Evolutionary conservation across 495 filamentous ascomycete species (phyloP).

Genomic region (Penicillium daleae): DNA sequence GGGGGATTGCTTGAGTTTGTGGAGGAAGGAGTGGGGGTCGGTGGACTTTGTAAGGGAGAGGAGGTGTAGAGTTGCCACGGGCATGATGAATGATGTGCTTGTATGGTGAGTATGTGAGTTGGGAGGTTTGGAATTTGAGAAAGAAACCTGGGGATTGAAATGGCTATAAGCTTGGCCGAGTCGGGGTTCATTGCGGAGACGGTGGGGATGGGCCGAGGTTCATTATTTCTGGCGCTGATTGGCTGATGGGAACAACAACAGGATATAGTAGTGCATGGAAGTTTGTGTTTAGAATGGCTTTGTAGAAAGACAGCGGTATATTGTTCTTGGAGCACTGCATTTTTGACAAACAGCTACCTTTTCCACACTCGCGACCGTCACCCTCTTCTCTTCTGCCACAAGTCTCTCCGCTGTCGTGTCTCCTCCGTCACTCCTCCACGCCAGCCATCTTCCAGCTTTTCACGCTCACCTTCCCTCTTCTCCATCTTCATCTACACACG

Average conservation of each 20-base stretch:
- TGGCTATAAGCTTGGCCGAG: constrained; percentile 6
- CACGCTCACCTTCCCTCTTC: not conserved
- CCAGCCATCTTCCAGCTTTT: not conserved
- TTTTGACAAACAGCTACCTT: not conserved
- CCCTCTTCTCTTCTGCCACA: not conserved
- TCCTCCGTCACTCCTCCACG: not conserved
- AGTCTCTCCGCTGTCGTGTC: no score
- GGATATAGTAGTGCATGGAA: not conserved
- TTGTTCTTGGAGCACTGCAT: not conserved
- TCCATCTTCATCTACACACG: not conserved
- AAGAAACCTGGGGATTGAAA: not conserved
- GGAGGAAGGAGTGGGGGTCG: constrained; percentile 30
- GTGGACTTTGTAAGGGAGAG: constrained; percentile 38
- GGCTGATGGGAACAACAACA: not conserved
- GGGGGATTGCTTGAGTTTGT: constrained; percentile 24
- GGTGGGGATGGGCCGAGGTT: constrained; percentile 15
- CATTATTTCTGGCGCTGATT: not conserved
- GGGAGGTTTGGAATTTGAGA: not conserved
- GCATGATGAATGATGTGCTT: constrained; percentile 37
- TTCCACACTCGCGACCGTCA: not conserved
- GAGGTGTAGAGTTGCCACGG: constrained; percentile 50
- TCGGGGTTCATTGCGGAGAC: constrained; percentile 21
- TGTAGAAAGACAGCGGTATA: not conserved
- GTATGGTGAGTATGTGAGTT: not conserved
- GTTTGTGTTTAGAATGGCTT: not conserved